Percentiles rank a stretch among this genome's conserved stretches.
Evolutionary conservation across 2,329 filamentous ascomycete genomes (phyloP).

Genomic region (Immersiporthe knoxdaviesiana): DNA sequence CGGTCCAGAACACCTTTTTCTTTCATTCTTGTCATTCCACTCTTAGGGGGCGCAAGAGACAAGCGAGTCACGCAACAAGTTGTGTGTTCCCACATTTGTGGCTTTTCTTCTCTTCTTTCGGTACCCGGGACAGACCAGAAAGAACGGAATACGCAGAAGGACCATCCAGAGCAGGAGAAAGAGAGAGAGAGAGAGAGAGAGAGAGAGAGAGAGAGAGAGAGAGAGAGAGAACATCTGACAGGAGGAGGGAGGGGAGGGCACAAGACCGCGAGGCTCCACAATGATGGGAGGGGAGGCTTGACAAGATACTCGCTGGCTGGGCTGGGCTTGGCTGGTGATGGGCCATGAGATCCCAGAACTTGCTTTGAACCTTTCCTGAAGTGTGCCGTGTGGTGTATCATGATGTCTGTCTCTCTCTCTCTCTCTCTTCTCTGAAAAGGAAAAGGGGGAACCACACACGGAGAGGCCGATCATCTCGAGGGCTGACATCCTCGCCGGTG

Average conservation of each 20-base stretch:
- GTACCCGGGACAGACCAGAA: background rate
- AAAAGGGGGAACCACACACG: background rate
- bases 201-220: no score
- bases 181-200: no score
- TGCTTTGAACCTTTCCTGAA: background rate
- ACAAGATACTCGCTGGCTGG: background rate
- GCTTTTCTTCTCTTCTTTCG: background rate
- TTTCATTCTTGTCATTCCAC: no score
- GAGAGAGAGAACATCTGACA: background rate
- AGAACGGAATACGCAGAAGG: background rate
- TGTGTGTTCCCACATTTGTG: background rate
- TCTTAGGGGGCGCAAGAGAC: background rate
- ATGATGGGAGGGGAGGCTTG: background rate
- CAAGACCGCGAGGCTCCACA: background rate
- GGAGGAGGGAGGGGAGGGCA: background rate
- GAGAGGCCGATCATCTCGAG: conserved; percentile 9
- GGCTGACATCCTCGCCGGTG: background rate
- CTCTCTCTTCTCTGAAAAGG: no score
- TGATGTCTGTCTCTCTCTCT: background rate
- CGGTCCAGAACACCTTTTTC: background rate
- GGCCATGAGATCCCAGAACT: no score
- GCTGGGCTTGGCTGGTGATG: background rate
- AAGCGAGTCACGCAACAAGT: background rate
- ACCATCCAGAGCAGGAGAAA: background rate
- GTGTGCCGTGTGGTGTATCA: background rate